Conservation (phyloP, 306 rosid genomes). For the Rosa multiflora region DNA sequence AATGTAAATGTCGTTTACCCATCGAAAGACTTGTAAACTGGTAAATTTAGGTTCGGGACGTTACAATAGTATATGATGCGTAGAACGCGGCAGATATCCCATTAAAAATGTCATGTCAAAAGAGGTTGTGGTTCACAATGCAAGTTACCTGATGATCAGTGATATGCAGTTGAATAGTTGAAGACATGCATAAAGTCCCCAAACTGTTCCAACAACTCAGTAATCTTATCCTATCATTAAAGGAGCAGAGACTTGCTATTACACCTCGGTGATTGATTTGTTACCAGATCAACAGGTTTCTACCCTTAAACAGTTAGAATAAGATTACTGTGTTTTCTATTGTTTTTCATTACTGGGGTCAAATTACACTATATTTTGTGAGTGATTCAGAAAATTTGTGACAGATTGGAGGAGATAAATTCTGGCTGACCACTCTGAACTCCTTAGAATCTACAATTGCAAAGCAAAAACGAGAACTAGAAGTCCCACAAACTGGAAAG, state of each 20-base stretch:
- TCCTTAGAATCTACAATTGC: constrained; percentile 66
- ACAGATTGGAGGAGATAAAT: constrained; percentile 51
- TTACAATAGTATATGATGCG: too few relatives aligned
- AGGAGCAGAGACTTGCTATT: constrained; percentile 85
- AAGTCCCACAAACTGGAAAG: constrained; percentile 40
- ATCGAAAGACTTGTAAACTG: too few relatives aligned
- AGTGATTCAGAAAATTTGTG: constrained; percentile 21
- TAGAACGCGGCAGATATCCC: too few relatives aligned
- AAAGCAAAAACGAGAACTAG: constrained; percentile 63
- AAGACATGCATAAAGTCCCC: too few relatives aligned
- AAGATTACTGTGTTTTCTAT: background rate
- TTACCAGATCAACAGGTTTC: constrained; percentile 56
- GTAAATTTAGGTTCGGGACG: too few relatives aligned
- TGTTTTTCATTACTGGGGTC: constrained; percentile 1
- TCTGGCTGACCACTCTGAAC: constrained; percentile 67
- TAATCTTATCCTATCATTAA: too few relatives aligned
- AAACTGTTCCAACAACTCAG: too few relatives aligned
- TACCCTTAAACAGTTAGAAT: background rate
- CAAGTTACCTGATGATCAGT: too few relatives aligned
- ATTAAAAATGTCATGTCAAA: too few relatives aligned
- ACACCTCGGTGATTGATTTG: constrained; percentile 57
- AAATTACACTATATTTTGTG: constrained; percentile 1
- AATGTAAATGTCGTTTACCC: too few relatives aligned
- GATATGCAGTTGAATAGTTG: too few relatives aligned
- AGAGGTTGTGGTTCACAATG: too few relatives aligned